Evolutionary conservation across 129 eudicot genomes (phyloP).

Genomic region (Silybum marianum): DNA sequence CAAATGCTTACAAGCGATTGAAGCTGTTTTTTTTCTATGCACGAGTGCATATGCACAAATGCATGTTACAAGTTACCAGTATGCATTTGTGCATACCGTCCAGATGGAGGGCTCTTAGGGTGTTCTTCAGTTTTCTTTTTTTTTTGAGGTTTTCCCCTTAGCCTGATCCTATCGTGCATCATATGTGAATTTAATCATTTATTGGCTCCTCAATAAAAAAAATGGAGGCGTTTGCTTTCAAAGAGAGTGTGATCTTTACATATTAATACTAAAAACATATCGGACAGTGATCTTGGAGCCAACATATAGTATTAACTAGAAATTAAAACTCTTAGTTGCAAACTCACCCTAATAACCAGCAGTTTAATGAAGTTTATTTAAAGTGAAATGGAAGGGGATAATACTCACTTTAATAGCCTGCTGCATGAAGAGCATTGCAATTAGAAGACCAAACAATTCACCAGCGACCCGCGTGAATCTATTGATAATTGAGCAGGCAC

Average conservation of each 20-base stretch:
- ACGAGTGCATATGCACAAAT: no score
- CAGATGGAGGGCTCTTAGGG: no score
- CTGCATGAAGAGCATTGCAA: slow-evolving; percentile 99
- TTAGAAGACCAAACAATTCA: slow-evolving; percentile 91
- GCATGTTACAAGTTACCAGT: no score
- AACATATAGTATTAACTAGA: neutral
- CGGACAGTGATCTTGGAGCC: neutral
- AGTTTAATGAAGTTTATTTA: neutral
- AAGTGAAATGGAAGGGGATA: slow-evolving; percentile 1
- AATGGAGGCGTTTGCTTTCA: neutral
- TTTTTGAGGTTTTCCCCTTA: no score
- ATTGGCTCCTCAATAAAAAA: neutral
- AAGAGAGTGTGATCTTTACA: neutral
- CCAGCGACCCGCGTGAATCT: slow-evolving; percentile 96
- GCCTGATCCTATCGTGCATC: neutral
- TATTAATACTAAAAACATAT: neutral
- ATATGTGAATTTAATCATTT: neutral
- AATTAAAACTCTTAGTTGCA: neutral
- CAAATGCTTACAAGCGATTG: no score
- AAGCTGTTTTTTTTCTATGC: no score
- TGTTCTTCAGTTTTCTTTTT: no score
- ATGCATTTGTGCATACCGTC: no score
- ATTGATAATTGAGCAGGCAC: slow-evolving; percentile 96
- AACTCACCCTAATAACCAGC: slow-evolving; percentile 10
- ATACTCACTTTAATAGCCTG: slow-evolving; percentile 87